Evolutionary conservation across 768 basidiomycete species (phyloP).

Genomic region (Russula virescens): DNA sequence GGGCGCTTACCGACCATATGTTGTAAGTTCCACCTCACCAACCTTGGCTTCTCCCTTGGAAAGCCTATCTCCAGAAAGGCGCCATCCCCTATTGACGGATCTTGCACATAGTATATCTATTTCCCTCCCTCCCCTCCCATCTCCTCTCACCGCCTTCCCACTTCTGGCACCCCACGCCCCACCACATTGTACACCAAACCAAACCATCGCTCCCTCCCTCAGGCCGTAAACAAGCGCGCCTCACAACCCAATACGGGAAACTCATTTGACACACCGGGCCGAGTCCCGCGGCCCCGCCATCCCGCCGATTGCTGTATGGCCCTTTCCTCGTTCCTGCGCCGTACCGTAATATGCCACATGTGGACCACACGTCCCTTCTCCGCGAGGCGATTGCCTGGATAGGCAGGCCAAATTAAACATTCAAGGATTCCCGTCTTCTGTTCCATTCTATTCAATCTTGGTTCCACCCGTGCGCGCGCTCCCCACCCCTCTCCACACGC

Average conservation of each 20-base stretch:
- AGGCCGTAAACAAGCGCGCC: no score
- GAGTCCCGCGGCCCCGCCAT: not conserved
- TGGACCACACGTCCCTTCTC: not conserved
- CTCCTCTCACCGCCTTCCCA: not conserved
- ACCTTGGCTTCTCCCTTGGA: not conserved
- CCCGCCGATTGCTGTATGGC: not conserved
- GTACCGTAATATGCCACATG: not conserved
- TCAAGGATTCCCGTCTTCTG: not conserved
- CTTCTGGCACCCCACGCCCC: not conserved
- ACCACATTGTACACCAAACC: not conserved
- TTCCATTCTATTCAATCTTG: not conserved
- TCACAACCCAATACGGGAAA: not conserved
- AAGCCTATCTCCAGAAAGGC: not conserved
- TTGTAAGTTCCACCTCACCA: no score
- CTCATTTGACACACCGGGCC: constrained; percentile 1
- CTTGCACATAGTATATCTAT: not conserved
- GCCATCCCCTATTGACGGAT: not conserved
- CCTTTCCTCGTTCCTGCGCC: not conserved
- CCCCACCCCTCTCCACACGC: not conserved
- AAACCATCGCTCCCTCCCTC: not conserved
- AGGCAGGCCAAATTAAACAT: constrained; percentile 2
- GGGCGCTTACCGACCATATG: not conserved
- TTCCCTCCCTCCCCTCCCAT: not conserved
- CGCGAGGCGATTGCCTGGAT: constrained; percentile 14
- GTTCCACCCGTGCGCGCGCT: not conserved